Evolutionary conservation across 2,329 filamentous ascomycete species (phyloP), one percentile per base, ranked within the genome.

Genomic region (Juglanconis oblonga): DNA sequence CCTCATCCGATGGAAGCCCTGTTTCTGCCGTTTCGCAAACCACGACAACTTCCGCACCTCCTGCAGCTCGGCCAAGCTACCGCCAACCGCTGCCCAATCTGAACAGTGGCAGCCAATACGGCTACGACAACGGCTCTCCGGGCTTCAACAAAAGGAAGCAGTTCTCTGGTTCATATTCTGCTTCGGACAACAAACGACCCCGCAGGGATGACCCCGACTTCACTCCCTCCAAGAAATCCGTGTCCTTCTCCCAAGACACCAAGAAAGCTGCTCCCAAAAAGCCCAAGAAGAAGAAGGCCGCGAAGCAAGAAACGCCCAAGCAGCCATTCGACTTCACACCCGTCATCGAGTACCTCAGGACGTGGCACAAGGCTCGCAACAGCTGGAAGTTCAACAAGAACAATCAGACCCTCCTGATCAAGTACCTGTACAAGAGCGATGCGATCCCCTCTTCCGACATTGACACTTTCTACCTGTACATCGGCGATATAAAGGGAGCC

Each of bases 351-450:
- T 97, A 97, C 72, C 83, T 97, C 49, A 81, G 81, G 51, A 86
- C 88, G 70, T 97, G 92, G 81, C 81, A 90, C 74, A 82, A 82
- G 58, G 82, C 87, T 62, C 87, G 87, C 60, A 78, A 82, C 9
- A 80, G 80, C 67, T 98, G 94, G 94, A 97, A 97, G 74, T 98
- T 97, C 79, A 96, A 96, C 79, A 97, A 97, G 77, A 93, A 92
- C 67, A 87, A 92, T 70, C 93, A 97, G 74, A 91, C 88, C 57
- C 86, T 91, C 67, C 80, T 97, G 11, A 84, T 97, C 70, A 94
- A 95, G 73, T 87, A 96, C 77, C 77, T 90, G 50, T 91, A 96
- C 71, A 87, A 90, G 66, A 76, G 86, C 65, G 84, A 87, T 67
- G 83, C 84, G 63, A 84, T 97, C 48, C 91, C 92, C 0, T 76